Base-by-base conservation (phyloP, 257 asterid species). In the Fraxinus cuspidata region DNA sequence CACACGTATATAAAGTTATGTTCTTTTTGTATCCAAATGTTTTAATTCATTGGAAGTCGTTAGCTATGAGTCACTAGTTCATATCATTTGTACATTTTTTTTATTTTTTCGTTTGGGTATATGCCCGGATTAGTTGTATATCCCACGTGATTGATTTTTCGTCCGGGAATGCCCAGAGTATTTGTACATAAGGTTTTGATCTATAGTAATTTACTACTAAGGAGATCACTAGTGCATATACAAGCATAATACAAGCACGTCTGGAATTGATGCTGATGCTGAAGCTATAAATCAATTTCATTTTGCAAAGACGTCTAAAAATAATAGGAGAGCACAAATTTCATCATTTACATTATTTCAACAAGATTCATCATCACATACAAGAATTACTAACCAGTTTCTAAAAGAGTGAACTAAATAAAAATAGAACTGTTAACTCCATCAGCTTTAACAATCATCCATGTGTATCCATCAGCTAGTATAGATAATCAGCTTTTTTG, bases 401-500 rank as follows among this genome's bases (percentile, higher is more conserved):
- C 35, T 56, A 18, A 18, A 74, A 29, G 37, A 71, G 6, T 42
- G 38, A 71, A 71, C 60, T 25, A 38, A 40, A 70, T 47, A 70
- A n/a, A 35, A 70, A 42, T 12, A 38, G 19, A 71, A 15, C 64
- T 25, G 63, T 28, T 12, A 40, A 44, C 34, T 71, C 67, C 34
- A 74, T 29, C 44, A 53, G 29, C 70, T 32, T 23, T 66, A 74
- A 71, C 18, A 16, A 15, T 15, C 72, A 66, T 63, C 7, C 0
- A 40, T 68, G 29, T 23, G 56, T 75, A 38, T 29, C 56, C 9
- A 76, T 85, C 84, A 88, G 77, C 79, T 81, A 27, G 91, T 73
- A 78, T 81, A 92, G 70, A 96, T 28, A 12, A 91, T 74, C 85
- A 96, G 80, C 83, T 85, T 92, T 78, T 83, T 89, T 3, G 96